Base-by-base conservation (phyloP, 1,284 basidiomycete species). In the Ustilago cynodontis region DNA sequence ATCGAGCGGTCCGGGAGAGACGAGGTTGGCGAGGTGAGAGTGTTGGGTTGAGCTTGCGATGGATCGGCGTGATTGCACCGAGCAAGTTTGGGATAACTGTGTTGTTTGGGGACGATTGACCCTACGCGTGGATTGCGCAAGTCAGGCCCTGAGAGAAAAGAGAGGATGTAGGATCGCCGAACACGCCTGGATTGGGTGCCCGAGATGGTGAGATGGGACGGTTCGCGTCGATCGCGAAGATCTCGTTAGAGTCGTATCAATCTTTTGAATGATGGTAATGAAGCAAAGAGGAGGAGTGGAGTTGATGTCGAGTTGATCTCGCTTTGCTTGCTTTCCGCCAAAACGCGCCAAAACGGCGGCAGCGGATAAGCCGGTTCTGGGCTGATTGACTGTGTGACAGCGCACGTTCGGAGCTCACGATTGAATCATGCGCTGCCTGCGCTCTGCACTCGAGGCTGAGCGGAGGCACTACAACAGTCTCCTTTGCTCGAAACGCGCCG, bases 161-260 rank as follows among this genome's bases (percentile, higher is more conserved):
- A 24, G 13, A 16, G 43, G 39, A 62, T n/a, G 54, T 24, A n/a
- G 57, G 52, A 70, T 69, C 61, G 64, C 54, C 75, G 71, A 71
- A 78, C 76, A 78, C 76, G 76, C 76, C 76, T 78, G 71, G 76
- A 71, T 78, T 78, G 76, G 76, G 76, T 78, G 76, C 76, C 76
- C 76, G 76, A 71, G 74, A 77, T 72, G 69, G 61, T 28, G 73
- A 68, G 73, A 70, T 65, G 67, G 67, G 64, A 64, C 59, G 67
- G 39, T 53, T 72, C 70, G 70, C 70, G 70, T 67, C 53, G 54
- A 67, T 67, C 70, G 70, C 70, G 70, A 72, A 49, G 70, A 72
- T 72, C 65, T 72, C 65, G 65, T 56, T 59, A n/a, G 60, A 47
- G 31, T 52, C n/a, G 54, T 52, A 37, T 63, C 64, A 66, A 55